Percentiles rank a stretch among this genome's conserved stretches.
Evolutionary conservation across 2,329 filamentous ascomycete species (phyloP).

Genomic region (Passalora sequoiae): DNA sequence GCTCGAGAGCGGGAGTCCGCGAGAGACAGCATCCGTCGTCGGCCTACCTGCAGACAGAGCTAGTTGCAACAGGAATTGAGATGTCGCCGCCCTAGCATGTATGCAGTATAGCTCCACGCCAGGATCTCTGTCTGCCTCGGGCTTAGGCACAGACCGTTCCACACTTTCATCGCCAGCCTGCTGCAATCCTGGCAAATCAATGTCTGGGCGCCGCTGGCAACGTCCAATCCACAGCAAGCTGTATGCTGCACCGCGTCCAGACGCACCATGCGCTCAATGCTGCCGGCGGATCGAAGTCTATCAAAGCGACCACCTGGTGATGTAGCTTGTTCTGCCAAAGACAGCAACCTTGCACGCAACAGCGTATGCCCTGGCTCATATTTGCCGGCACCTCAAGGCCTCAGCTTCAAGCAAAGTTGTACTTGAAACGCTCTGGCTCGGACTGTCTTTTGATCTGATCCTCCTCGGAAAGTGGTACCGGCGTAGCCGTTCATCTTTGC

Average conservation of each 20-base stretch:
- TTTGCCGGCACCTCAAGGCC: constrained; percentile 15
- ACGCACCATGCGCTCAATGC: constrained; percentile 16
- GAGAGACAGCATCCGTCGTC: constrained; percentile 8
- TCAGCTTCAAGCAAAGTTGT: constrained; percentile 13
- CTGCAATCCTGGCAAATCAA: constrained; percentile 13
- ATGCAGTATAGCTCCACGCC: constrained; percentile 6
- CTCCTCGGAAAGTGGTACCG: constrained; percentile 12
- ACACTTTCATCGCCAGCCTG: constrained; percentile 11
- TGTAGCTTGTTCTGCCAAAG: constrained; percentile 11
- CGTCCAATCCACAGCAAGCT: constrained; percentile 13
- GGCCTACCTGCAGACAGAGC: constrained; percentile 13
- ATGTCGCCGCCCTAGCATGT: constrained; percentile 7
- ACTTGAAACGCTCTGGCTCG: constrained; percentile 10
- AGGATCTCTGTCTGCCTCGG: constrained; percentile 10
- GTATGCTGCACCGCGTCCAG: constrained; percentile 16
- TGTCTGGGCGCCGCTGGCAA: constrained; percentile 15
- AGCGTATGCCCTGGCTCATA: constrained; percentile 15
- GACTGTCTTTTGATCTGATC: constrained; percentile 9
- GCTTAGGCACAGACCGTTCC: constrained; percentile 10
- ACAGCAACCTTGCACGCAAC: constrained; percentile 12
- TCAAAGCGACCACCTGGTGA: constrained; percentile 9
- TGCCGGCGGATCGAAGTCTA: constrained; percentile 13
- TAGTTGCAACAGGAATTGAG: constrained; percentile 8
- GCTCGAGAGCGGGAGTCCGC: background rate
- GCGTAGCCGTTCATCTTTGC: constrained; percentile 11